Conservation (phyloP, 129 eudicot species). For the Kitagawia praeruptora region DNA sequence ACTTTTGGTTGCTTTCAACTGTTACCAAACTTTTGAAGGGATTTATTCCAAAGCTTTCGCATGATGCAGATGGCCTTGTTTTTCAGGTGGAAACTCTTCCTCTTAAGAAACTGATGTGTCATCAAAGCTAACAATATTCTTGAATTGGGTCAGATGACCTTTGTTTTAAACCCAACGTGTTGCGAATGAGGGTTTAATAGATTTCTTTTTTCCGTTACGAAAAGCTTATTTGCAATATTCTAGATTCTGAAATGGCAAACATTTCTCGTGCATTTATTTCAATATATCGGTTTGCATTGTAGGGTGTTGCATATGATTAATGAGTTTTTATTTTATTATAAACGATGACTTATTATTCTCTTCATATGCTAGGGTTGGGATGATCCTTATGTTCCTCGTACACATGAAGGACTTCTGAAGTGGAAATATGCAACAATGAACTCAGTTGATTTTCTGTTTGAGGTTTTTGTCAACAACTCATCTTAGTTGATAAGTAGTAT, state of each 20-base stretch:
- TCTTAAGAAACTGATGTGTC: background rate
- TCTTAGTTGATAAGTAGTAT: background rate
- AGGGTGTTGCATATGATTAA: background rate
- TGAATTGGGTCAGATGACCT: background rate
- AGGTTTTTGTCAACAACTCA: constrained; percentile 39
- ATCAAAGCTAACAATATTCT: background rate
- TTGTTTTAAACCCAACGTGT: background rate
- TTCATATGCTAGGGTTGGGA: constrained; percentile 80
- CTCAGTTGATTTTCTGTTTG: constrained; percentile 92
- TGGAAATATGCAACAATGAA: constrained; percentile 97
- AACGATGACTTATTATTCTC: background rate
- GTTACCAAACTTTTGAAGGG: constrained; percentile 82
- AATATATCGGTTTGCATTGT: background rate
- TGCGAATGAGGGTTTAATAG: background rate
- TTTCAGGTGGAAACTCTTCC: constrained; percentile 59
- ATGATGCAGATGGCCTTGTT: constrained; percentile 96
- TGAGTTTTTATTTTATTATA: background rate
- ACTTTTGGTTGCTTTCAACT: constrained; percentile 95
- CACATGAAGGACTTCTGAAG: constrained; percentile 96
- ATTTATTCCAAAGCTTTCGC: constrained; percentile 92
- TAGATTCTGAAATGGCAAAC: background rate
- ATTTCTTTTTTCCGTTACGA: background rate
- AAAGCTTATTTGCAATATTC: background rate
- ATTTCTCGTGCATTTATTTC: background rate
- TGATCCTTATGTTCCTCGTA: constrained; percentile 98